Evolutionary conservation across 352 stramenopile genomes (phyloP).

Genomic region (Pythium rhizo-oryzae): DNA sequence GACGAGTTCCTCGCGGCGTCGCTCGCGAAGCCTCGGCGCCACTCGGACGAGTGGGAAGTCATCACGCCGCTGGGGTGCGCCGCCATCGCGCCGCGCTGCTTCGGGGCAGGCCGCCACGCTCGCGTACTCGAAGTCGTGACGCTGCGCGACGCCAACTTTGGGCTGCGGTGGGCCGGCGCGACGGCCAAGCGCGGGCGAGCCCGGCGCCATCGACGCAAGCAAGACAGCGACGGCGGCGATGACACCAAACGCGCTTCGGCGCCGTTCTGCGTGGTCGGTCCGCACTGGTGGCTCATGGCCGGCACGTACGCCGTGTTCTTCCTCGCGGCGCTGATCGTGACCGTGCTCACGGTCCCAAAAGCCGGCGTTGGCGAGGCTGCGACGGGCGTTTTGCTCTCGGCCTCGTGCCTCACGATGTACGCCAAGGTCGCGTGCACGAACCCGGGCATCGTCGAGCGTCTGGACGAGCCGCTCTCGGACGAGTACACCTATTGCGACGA

Average conservation of each 20-base stretch:
- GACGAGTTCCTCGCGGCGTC: not conserved
- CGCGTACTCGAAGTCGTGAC: slow-evolving; percentile 54
- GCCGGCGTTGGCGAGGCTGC: slow-evolving; percentile 44
- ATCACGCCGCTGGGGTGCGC: slow-evolving; percentile 2
- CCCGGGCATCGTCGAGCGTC: slow-evolving; percentile 59
- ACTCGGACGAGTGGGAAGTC: slow-evolving; percentile 12
- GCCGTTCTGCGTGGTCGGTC: slow-evolving; percentile 67
- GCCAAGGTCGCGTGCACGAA: slow-evolving; percentile 74
- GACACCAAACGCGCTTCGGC: not conserved
- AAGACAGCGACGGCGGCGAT: not conserved
- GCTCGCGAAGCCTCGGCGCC: not conserved
- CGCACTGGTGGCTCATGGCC: slow-evolving; percentile 80
- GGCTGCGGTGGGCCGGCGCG: slow-evolving; percentile 41
- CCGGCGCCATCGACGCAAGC: not conserved
- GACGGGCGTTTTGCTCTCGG: slow-evolving; percentile 56
- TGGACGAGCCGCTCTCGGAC: slow-evolving; percentile 47
- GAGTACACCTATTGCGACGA: slow-evolving; percentile 83
- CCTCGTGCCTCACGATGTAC: slow-evolving; percentile 63
- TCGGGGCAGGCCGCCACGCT: not conserved
- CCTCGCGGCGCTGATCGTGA: slow-evolving; percentile 47
- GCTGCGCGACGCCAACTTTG: slow-evolving; percentile 57
- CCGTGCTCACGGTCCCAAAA: slow-evolving; percentile 47
- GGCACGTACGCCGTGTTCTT: slow-evolving; percentile 60
- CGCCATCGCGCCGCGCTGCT: not conserved
- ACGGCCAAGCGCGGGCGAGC: not conserved